Conservation (phyloP, 2,329 filamentous ascomycete genomes). For the Nannizziopsis arthrosporioides region DNA sequence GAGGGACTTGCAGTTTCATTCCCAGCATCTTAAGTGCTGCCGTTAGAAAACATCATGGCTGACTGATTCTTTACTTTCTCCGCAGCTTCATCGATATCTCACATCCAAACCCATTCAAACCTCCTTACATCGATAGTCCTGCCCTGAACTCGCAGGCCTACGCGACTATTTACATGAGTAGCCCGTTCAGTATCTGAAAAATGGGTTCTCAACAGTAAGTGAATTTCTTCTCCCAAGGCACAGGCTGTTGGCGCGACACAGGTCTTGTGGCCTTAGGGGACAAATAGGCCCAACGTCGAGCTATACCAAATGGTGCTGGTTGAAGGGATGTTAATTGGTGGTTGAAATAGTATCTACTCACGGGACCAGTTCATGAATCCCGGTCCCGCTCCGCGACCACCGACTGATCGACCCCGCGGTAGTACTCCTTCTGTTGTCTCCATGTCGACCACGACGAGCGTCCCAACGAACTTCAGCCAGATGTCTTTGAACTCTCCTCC, state of each 20-base stretch:
- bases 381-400: slow-evolving; percentile 83
- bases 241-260: neutral
- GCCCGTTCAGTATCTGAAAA: neutral
- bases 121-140: neutral
- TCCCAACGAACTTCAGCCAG: slow-evolving; percentile 53
- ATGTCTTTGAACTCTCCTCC: slow-evolving; percentile 59
- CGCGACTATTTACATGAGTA: slow-evolving; percentile 1
- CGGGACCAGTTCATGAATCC: slow-evolving; percentile 83
- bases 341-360: slow-evolving; percentile 43
- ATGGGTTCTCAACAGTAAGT: slow-evolving; percentile 12
- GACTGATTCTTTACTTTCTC: no score
- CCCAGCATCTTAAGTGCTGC: no score
- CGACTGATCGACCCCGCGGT: slow-evolving; percentile 69
- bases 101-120: neutral
- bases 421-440: slow-evolving; percentile 63
- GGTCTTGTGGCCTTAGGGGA: no score
- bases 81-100: neutral
- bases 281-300: no score
- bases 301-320: neutral
- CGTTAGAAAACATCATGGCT: no score
- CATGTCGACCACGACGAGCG: slow-evolving; percentile 52
- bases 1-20: no score
- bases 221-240: neutral
- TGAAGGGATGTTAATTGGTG: neutral
- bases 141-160: neutral